Evolutionary conservation across 108 stramenopile genomes (phyloP), one percentile per base, ranked within the genome.

Genomic region (Nitzschia sp.): DNA sequence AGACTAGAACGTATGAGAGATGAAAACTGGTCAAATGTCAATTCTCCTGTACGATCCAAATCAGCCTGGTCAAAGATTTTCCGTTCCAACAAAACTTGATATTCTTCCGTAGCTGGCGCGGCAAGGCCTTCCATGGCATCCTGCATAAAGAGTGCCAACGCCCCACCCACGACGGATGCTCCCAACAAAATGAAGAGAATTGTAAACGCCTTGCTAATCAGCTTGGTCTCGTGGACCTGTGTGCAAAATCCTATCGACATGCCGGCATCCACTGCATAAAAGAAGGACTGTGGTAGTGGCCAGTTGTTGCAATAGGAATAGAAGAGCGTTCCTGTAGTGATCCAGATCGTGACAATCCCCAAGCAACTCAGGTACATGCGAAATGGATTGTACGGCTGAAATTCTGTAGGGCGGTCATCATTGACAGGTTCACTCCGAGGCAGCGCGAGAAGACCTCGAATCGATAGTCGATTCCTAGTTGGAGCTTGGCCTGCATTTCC

Each of bases 231-330:
- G 1, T 26, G 51, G 18, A 89, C 88, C 53, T 89, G 78, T 26
- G 88, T 89, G 64, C 88, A 89, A 62, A 89, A 89, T 45, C 88
- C 88, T 51, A 89, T 89, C n/a, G 82, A 83, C 88, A 89, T 89
- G 9, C 88, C 88, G 2, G 88, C 88, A 72, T 89, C 88, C 1
- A 89, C 88, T 3, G 88, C 85, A 70, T 86, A 89, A 57, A 89
- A 89, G 45, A 89, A 89, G 3, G 81, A 73, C 68, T 85, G 84
- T 6, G 85, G 64, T 24, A 89, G 21, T 1, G 88, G 88, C 88
- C 88, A 89, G 13, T 77, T 35, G 58, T 89, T 81, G 74, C 72
- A 82, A 61, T 58, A 69, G 21, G 85, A 85, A 77, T 89, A 89
- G 64, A 89, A 89, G 11, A 86, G 45, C 0, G 88, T 86, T 13